phyloP scores from a whole-genome alignment of 495 filamentous ascomycete genomes.

The Margaritispora aquatica region DNA sequence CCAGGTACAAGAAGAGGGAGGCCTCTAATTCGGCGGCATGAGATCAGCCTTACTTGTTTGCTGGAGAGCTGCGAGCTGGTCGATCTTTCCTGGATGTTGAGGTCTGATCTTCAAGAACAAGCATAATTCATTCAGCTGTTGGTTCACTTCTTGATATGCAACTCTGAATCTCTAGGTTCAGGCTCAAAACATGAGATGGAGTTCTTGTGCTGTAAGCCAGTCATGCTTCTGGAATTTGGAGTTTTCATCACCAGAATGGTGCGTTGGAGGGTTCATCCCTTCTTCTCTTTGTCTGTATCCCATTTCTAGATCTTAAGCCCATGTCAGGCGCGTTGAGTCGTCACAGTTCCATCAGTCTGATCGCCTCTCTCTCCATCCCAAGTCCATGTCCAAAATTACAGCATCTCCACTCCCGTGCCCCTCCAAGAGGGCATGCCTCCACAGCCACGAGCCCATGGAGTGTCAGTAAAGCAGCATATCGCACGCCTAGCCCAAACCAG shows the following conservation, averaged over 20 bases:
- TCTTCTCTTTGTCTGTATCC: neutral
- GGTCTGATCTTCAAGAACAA: no score
- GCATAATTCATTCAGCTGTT: no score
- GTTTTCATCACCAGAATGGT: no score
- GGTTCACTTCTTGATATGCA: no score
- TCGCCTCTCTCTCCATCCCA: neutral
- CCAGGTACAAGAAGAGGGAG: neutral
- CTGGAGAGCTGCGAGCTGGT: no score
- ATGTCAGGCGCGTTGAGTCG: no score
- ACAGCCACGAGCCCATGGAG: neutral
- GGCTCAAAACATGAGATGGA: no score
- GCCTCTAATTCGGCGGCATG: neutral
- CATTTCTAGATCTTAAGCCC: neutral
- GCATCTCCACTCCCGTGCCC: neutral
- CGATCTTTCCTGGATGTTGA: no score
- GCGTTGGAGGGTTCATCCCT: neutral
- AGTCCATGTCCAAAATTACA: neutral
- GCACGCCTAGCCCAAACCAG: neutral
- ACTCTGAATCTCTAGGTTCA: no score
- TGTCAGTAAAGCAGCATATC: neutral
- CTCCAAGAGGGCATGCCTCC: neutral
- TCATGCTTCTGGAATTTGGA: no score
- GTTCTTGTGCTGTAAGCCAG: no score
- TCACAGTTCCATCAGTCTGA: neutral
- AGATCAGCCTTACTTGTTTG: no score